Conservation (phyloP, 2,329 filamentous ascomycete genomes). For the Aspergillus ruber region DNA sequence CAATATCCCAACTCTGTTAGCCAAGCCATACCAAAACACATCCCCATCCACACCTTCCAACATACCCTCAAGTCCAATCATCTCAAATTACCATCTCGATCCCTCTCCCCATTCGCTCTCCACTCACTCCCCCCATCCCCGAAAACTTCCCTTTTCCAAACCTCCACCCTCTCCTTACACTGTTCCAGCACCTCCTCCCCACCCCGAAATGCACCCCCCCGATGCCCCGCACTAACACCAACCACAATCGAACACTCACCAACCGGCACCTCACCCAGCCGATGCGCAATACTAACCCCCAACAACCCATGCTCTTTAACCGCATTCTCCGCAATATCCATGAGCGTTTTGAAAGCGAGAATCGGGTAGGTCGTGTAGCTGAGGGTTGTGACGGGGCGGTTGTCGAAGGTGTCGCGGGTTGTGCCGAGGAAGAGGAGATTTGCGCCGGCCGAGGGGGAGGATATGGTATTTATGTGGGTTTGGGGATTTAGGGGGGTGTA, state of each 20-base stretch:
- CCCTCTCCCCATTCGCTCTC: slow-evolving; percentile 79
- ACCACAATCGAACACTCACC: slow-evolving; percentile 92
- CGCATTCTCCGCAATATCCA: slow-evolving; percentile 34
- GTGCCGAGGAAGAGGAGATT: slow-evolving; percentile 44
- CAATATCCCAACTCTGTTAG: slow-evolving; percentile 20
- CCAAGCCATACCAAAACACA: not conserved
- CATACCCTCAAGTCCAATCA: not conserved
- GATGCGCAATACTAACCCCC: slow-evolving; percentile 73
- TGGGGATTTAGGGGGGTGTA: slow-evolving; percentile 33
- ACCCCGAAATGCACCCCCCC: slow-evolving; percentile 76
- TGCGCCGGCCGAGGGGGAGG: slow-evolving; percentile 38
- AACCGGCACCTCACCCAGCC: slow-evolving; percentile 77
- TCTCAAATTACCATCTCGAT: slow-evolving; percentile 36
- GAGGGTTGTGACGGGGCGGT: slow-evolving; percentile 36
- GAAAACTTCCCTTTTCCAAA: slow-evolving; percentile 94
- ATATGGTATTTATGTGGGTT: slow-evolving; percentile 27
- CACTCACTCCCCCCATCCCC: slow-evolving; percentile 58
- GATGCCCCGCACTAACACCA: slow-evolving; percentile 74
- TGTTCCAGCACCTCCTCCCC: slow-evolving; percentile 84
- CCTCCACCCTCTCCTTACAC: slow-evolving; percentile 81
- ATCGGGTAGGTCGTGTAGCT: slow-evolving; percentile 40
- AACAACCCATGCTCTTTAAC: slow-evolving; percentile 58
- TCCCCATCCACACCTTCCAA: not conserved
- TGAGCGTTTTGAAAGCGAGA: slow-evolving; percentile 36
- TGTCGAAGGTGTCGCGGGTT: slow-evolving; percentile 39